Conservation (phyloP, 2,329 filamentous ascomycete genomes). For the Fusarium chaquense region DNA sequence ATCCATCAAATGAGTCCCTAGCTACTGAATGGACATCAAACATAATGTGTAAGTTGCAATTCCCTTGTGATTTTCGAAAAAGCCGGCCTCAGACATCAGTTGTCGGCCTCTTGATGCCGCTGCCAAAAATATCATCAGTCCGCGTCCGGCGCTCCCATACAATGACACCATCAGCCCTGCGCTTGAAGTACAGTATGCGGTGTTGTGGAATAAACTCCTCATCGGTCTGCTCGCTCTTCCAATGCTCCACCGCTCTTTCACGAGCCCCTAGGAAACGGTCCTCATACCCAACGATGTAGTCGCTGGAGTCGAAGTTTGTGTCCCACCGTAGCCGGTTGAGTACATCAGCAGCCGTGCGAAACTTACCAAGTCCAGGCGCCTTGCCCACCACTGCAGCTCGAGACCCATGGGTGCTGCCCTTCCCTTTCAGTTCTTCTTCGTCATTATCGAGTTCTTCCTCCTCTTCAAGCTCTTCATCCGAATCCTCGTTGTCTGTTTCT, state of each 20-base stretch:
- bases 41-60: conserved; percentile 21
- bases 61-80: conserved; percentile 11
- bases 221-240: conserved; percentile 72
- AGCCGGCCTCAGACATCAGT: conserved; percentile 1
- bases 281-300: conserved; percentile 71
- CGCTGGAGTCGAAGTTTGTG: conserved; percentile 61
- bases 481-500: conserved; percentile 54
- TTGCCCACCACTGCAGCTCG: conserved; percentile 39
- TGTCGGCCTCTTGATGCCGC: conserved; percentile 53
- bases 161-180: conserved; percentile 61
- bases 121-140: conserved; percentile 68
- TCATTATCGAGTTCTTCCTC: conserved; percentile 47
- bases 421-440: conserved; percentile 15
- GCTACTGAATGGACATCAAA: conserved; percentile 2
- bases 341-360: conserved; percentile 69
- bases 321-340: conserved; percentile 72
- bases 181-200: conserved; percentile 71
- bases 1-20: conserved; percentile 5
- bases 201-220: conserved; percentile 76
- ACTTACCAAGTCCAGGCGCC: conserved; percentile 56
- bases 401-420: conserved; percentile 24
- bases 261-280: conserved; percentile 68
- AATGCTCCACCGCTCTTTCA: conserved; percentile 66
- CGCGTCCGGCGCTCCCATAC: conserved; percentile 69
- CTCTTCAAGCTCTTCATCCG: conserved; percentile 57